phyloP scores from a whole-genome alignment of 805 yeast species.

The Pichia cephalocereana region DNA sequence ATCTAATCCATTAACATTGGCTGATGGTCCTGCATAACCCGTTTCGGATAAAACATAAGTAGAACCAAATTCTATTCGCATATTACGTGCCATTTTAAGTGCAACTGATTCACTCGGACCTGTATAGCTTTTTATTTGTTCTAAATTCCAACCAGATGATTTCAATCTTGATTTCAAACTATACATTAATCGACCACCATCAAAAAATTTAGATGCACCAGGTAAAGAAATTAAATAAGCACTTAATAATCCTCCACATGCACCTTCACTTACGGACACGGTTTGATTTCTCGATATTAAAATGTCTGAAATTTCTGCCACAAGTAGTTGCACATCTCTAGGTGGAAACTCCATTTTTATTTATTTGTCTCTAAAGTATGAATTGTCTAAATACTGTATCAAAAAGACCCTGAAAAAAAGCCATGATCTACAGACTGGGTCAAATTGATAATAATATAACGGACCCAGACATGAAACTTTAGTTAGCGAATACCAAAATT shows the following conservation, averaged over 20 bases:
- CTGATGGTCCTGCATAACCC: constrained; percentile 78
- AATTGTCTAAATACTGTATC: not conserved
- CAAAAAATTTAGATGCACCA: constrained; percentile 76
- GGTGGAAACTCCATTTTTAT: constrained; percentile 49
- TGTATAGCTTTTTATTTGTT: constrained; percentile 62
- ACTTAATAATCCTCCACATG: constrained; percentile 81
- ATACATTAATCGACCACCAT: constrained; percentile 77
- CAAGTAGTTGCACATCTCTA: constrained; percentile 38
- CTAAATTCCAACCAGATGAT: constrained; percentile 68
- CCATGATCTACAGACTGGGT: too few relatives aligned
- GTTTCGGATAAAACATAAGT: constrained; percentile 78
- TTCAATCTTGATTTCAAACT: constrained; percentile 66
- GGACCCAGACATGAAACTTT: too few relatives aligned
- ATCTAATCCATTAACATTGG: constrained; percentile 26
- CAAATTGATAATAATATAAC: too few relatives aligned
- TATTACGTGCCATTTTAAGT: constrained; percentile 64
- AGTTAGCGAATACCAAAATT: too few relatives aligned
- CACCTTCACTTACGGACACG: constrained; percentile 75
- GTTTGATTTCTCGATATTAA: constrained; percentile 50
- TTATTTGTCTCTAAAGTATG: not conserved
- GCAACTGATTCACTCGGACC: constrained; percentile 79
- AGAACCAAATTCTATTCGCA: constrained; percentile 72
- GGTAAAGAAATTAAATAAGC: constrained; percentile 76
- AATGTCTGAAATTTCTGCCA: constrained; percentile 47
- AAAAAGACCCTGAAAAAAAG: too few relatives aligned